Conservation (phyloP, 805 yeast genomes). For the Cyberlindnera sargentensis region DNA sequence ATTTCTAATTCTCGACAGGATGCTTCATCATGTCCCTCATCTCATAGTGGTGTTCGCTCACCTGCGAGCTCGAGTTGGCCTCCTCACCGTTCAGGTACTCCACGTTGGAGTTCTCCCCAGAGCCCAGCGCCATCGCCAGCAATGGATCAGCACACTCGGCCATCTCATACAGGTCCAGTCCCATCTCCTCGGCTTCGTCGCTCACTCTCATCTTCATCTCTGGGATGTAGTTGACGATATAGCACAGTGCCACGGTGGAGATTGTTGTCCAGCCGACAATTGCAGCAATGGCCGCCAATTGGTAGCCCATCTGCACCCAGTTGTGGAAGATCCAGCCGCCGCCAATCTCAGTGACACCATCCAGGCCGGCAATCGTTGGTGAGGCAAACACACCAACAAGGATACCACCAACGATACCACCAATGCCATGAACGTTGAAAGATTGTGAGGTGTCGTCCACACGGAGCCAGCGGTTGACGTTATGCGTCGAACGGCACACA, state of each 20-base stretch:
- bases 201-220: constrained; percentile 39
- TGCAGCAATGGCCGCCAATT: constrained; percentile 51
- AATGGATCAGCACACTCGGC: constrained; percentile 39
- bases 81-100: constrained; percentile 15
- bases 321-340: constrained; percentile 95
- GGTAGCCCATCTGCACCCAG: constrained; percentile 88
- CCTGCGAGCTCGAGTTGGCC: constrained; percentile 2
- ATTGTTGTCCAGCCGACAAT: constrained; percentile 38
- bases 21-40: neutral
- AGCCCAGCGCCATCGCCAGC: constrained; percentile 3
- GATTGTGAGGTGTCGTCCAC: constrained; percentile 93
- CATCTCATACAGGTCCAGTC: constrained; percentile 45
- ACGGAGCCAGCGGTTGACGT: constrained; percentile 65
- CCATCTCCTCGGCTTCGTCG: constrained; percentile 43
- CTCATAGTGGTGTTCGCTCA: neutral
- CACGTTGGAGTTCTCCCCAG: constrained; percentile 1
- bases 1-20: neutral
- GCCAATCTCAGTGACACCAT: constrained; percentile 70
- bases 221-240: constrained; percentile 43
- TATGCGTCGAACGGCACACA: constrained; percentile 81
- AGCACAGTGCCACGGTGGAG: constrained; percentile 37
- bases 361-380: constrained; percentile 80
- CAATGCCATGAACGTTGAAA: constrained; percentile 95
- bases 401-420: constrained; percentile 83
- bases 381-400: constrained; percentile 86